These are phyloP conservation scores for Diaporthe sp. DNA, from an alignment of 2,329 filamentous ascomycete genomes.

Conservation along the genomic window DNA sequence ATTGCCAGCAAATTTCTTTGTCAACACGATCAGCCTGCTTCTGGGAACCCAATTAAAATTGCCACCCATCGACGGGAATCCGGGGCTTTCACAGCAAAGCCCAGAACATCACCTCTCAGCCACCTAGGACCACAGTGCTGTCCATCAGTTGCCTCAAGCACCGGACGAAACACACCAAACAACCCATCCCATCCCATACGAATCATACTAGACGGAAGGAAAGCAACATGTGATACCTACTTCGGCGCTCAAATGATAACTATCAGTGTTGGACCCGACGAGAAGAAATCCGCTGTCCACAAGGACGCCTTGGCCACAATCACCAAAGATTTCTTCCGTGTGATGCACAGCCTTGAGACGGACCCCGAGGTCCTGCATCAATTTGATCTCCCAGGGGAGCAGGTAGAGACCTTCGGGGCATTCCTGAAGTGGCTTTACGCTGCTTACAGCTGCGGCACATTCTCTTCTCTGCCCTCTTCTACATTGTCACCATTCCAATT, in stretches of 20 bases:
- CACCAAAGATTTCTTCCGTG: not conserved
- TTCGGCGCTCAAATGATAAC: not conserved
- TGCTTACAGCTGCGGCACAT: not conserved
- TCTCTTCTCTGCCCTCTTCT: not conserved
- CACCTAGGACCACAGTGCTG: not conserved
- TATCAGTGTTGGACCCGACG: not conserved
- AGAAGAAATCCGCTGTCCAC: not conserved
- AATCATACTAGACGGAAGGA: not conserved
- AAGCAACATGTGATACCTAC: not conserved
- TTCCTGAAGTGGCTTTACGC: slow-evolving; percentile 47
- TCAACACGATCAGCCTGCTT: not conserved
- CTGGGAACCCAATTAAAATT: not conserved
- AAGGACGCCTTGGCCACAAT: not conserved
- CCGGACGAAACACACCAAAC: not conserved
- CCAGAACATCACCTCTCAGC: not conserved
- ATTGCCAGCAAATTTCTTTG: not conserved
- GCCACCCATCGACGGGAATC: too few relatives aligned
- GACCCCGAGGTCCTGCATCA: too few relatives aligned
- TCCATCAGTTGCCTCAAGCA: not conserved
- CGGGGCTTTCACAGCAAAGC: not conserved
- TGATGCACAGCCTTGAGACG: not conserved
- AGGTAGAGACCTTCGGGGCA: slow-evolving; percentile 39
- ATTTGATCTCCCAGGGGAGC: slow-evolving; percentile 45
- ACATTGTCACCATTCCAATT: not conserved
- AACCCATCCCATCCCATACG: too few relatives aligned